These are phyloP conservation scores for Triangularia verruculosa DNA, from an alignment of 2,329 filamentous ascomycete genomes.

Conservation along the genomic window DNA sequence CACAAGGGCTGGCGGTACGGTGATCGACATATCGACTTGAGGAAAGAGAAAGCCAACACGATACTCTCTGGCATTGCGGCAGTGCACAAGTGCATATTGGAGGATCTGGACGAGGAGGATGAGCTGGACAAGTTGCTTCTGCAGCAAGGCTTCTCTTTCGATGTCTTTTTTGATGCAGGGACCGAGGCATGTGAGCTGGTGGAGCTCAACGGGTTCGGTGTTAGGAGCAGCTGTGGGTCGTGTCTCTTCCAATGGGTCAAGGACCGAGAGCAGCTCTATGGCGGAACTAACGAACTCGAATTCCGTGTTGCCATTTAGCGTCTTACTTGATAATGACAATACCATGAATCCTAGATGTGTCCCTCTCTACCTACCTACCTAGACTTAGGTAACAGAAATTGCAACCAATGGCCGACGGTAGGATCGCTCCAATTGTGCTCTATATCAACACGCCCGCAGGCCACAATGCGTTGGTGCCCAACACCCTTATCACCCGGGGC, in stretches of 20 bases:
- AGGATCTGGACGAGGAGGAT: slow-evolving; percentile 30
- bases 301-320: slow-evolving; percentile 21
- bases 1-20: slow-evolving; percentile 35
- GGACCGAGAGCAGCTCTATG: slow-evolving; percentile 38
- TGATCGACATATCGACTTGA: slow-evolving; percentile 7
- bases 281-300: slow-evolving; percentile 30
- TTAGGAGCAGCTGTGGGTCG: slow-evolving; percentile 42
- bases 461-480: too few species aligned
- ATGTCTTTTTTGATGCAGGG: slow-evolving; percentile 38
- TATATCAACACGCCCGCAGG: too few species aligned
- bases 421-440: too few species aligned
- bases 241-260: slow-evolving; percentile 46
- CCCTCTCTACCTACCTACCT: too few species aligned
- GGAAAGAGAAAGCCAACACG: slow-evolving; percentile 21
- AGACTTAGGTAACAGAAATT: too few species aligned
- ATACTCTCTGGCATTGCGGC: slow-evolving; percentile 11
- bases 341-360: too few species aligned
- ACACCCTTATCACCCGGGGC: too few species aligned
- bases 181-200: slow-evolving; percentile 34
- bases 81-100: slow-evolving; percentile 23
- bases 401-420: too few species aligned
- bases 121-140: slow-evolving; percentile 32
- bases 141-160: slow-evolving; percentile 43
- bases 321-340: background rate
- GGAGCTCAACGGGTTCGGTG: slow-evolving; percentile 46